Conservation (phyloP, 108 stramenopile genomes). For the Pseudonitzschia pungens region DNA sequence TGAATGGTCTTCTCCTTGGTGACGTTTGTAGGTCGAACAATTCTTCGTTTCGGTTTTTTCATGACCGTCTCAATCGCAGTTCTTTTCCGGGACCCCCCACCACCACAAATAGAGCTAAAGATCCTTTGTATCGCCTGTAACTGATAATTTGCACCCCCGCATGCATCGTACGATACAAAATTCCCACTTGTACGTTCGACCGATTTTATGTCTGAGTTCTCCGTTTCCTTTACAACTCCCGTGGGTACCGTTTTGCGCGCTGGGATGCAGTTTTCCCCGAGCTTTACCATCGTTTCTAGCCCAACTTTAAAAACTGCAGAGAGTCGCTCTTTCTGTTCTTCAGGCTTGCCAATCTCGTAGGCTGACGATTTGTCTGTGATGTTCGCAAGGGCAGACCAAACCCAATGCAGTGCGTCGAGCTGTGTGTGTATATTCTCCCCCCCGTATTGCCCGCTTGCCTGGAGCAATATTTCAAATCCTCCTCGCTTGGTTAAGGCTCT, state of each 20-base stretch:
- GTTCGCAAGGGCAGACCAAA: conserved; percentile 8
- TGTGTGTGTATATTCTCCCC: neutral
- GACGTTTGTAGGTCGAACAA: neutral
- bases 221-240: neutral
- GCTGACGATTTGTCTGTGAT: conserved; percentile 5
- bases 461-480: neutral
- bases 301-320: neutral
- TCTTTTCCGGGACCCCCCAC: neutral
- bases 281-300: neutral
- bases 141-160: conserved; percentile 5
- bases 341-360: neutral
- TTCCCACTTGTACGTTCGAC: neutral
- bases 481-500: neutral
- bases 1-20: neutral
- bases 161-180: neutral
- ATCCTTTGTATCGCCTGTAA: neutral
- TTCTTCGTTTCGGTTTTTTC: neutral
- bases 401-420: conserved; percentile 1
- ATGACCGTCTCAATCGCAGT: neutral
- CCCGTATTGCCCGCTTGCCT: neutral
- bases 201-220: neutral
- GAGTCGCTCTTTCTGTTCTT: conserved; percentile 3
- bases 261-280: neutral
- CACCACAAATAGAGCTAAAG: conserved; percentile 1
- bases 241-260: neutral